A percentile compares a stretch with the other conserved stretches of the same genome.
Evolutionary conservation across 345 rosid species (phyloP).

Genomic region (Ceriops tagal): DNA sequence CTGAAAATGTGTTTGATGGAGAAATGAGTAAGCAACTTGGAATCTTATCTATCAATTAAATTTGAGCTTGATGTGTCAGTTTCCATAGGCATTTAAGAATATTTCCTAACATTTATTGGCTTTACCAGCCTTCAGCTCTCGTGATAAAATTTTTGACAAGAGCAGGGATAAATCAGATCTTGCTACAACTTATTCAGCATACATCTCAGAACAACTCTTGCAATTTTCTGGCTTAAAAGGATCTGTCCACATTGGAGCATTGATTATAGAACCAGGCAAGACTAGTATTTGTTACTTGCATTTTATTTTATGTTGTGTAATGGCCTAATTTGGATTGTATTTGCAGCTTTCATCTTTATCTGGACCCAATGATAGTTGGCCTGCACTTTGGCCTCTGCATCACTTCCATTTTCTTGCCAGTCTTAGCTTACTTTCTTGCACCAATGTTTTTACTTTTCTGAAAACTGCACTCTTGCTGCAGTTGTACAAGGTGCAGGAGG

Average conservation of each 20-base stretch:
- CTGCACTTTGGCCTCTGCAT: not conserved
- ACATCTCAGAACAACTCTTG: slow-evolving; percentile 51
- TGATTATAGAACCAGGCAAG: slow-evolving; percentile 94
- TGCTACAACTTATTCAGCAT: slow-evolving; percentile 54
- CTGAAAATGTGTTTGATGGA: slow-evolving; percentile 23
- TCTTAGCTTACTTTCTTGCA: not conserved
- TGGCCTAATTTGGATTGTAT: too few relatives aligned
- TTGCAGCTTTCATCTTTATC: too few relatives aligned
- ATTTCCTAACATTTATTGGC: slow-evolving; percentile 17
- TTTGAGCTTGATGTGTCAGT: slow-evolving; percentile 9
- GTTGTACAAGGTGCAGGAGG: slow-evolving; percentile 97
- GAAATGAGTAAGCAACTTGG: slow-evolving; percentile 41
- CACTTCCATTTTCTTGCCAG: not conserved
- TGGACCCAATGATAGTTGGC: not conserved
- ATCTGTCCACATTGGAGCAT: slow-evolving; percentile 57
- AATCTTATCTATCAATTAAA: slow-evolving; percentile 6
- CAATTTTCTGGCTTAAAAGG: slow-evolving; percentile 32
- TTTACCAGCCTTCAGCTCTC: slow-evolving; percentile 56
- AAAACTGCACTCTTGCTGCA: slow-evolving; percentile 23
- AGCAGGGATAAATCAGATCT: slow-evolving; percentile 61
- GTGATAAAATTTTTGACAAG: slow-evolving; percentile 61
- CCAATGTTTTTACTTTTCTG: slow-evolving; percentile 5
- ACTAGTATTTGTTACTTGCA: not conserved
- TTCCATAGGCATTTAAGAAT: slow-evolving; percentile 7
- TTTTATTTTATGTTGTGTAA: not conserved